A percentile compares a stretch with the other conserved stretches of the same genome.
phyloP scores from a whole-genome alignment of 73 alveolate species.

The Blepharisma stoltei region DNA sequence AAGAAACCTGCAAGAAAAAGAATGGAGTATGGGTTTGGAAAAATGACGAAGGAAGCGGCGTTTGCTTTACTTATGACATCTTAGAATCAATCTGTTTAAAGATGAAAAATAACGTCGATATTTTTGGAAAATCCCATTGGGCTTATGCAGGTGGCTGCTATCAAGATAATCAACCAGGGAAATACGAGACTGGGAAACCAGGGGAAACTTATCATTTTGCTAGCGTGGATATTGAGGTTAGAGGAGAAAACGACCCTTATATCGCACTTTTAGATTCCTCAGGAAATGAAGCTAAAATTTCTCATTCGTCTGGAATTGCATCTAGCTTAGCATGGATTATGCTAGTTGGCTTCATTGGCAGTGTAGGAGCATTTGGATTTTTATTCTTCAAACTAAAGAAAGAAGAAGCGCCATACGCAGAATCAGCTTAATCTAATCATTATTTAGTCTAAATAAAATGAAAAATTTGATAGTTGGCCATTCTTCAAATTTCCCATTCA shows the following conservation, averaged over 20 bases:
- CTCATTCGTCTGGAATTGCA: no score
- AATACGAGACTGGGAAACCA: background rate
- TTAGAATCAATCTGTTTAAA: background rate
- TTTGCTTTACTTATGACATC: constrained; percentile 20
- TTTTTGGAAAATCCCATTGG: background rate
- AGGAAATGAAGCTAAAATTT: no score
- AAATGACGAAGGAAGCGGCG: background rate
- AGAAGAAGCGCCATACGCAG: no score
- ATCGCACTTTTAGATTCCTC: background rate
- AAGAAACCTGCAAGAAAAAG: background rate
- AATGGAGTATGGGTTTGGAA: constrained; percentile 2
- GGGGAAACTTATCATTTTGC: constrained; percentile 18
- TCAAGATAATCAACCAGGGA: background rate
- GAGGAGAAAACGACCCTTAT: background rate
- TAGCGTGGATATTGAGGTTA: background rate
- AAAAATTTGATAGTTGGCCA: no score
- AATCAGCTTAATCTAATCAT: no score
- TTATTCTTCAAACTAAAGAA: no score
- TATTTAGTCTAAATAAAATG: no score
- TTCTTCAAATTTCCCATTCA: no score
- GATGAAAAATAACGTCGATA: background rate
- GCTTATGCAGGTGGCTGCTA: constrained; percentile 21
- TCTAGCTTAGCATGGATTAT: no score
- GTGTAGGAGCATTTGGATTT: no score
- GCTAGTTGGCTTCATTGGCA: no score